Evolutionary conservation across 2,329 filamentous ascomycete species (phyloP).

Genomic region (Coniochaeta ligniaria): DNA sequence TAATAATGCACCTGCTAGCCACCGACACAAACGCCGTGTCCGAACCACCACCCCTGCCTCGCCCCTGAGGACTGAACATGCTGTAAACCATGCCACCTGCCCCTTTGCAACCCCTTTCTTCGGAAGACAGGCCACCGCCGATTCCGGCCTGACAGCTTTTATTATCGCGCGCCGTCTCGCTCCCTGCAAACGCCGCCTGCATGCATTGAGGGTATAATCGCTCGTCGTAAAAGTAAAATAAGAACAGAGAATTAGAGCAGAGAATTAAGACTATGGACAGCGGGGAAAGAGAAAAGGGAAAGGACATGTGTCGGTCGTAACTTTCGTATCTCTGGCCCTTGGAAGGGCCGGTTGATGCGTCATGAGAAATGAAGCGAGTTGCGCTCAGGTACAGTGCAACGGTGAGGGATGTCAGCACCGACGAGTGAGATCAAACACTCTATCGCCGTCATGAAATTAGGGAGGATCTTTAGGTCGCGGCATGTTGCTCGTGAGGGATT

Average conservation of each 20-base stretch:
- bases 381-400: neutral
- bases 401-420: neutral
- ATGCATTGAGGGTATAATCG: neutral
- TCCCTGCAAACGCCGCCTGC: neutral
- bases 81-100: neutral
- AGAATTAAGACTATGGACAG: constrained; percentile 1
- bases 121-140: neutral
- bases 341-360: neutral
- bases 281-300: constrained; percentile 7
- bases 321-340: neutral
- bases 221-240: neutral
- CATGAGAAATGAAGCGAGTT: neutral
- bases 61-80: neutral
- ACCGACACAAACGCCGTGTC: neutral
- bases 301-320: constrained; percentile 5
- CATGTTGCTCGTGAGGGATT: neutral
- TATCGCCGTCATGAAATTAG: neutral
- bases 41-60: neutral
- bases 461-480: neutral
- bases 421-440: neutral
- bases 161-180: neutral
- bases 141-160: neutral
- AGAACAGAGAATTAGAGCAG: neutral
- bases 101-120: neutral
- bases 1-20: neutral